phyloP scores from a whole-genome alignment of 73 alveolate species.

The Breviolum minutum region DNA sequence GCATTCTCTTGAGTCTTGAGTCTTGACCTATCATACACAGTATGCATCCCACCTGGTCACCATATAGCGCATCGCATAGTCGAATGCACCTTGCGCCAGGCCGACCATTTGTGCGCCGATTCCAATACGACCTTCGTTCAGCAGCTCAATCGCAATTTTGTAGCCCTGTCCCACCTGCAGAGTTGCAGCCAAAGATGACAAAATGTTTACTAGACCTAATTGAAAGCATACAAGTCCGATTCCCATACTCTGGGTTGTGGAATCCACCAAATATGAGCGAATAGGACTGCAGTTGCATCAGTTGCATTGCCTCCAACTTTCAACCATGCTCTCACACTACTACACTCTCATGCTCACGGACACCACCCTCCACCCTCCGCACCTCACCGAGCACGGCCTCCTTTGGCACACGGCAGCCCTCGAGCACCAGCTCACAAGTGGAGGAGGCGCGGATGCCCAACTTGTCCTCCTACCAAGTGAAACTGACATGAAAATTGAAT shows the following conservation, averaged over 20 bases:
- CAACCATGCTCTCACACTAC: neutral
- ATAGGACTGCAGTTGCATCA: too few species aligned
- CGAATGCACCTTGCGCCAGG: conserved; percentile 91
- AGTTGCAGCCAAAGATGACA: neutral
- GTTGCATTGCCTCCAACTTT: neutral
- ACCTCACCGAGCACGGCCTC: conserved; percentile 80
- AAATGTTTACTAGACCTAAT: neutral
- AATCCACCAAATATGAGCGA: neutral
- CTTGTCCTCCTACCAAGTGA: conserved; percentile 65
- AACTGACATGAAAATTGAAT: neutral
- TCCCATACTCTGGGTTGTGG: neutral
- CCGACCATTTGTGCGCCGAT: conserved; percentile 95
- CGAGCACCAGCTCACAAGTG: conserved; percentile 92
- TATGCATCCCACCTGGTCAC: conserved; percentile 26
- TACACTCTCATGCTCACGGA: neutral
- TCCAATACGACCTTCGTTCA: conserved; percentile 94
- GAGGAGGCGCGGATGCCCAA: conserved; percentile 95
- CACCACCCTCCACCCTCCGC: neutral
- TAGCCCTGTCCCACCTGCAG: conserved; percentile 91
- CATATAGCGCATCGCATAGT: conserved; percentile 95
- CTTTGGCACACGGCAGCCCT: conserved; percentile 45
- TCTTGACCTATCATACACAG: neutral
- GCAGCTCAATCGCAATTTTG: conserved; percentile 92
- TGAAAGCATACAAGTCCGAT: neutral
- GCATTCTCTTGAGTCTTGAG: neutral